These are phyloP conservation scores for Clonostachys rhizophaga DNA, from an alignment of 2,329 filamentous ascomycete genomes.

Conservation along the genomic window DNA sequence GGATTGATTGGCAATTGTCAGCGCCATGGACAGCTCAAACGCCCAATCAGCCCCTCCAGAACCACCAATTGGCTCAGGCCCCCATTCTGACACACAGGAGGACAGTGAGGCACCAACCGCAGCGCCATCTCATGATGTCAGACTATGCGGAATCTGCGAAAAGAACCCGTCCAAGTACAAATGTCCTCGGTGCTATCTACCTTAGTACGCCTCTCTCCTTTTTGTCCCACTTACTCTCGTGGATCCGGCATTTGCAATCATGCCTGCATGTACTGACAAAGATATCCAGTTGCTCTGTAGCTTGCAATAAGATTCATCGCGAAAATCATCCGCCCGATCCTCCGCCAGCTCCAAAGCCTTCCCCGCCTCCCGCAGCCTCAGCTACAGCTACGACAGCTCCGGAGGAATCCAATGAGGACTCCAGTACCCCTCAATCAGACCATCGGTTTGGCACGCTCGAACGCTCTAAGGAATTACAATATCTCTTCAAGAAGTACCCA, in stretches of 20 bases:
- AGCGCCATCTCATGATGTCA: not conserved
- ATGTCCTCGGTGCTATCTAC: constrained; percentile 51
- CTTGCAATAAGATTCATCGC: constrained; percentile 49
- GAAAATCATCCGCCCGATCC: constrained; percentile 40
- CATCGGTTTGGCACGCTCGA: constrained; percentile 27
- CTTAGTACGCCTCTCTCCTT: constrained; percentile 43
- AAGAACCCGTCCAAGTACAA: constrained; percentile 53
- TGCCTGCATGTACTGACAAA: not conserved
- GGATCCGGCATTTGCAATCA: not conserved
- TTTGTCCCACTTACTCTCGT: not conserved
- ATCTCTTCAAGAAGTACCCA: constrained; percentile 50
- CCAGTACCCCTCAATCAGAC: not conserved
- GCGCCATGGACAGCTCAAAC: not conserved
- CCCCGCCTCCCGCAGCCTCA: not conserved
- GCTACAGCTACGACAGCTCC: constrained; percentile 5
- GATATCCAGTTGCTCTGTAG: constrained; percentile 49
- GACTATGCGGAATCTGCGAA: constrained; percentile 47
- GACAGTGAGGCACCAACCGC: too few species aligned
- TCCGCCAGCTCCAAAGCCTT: constrained; percentile 16
- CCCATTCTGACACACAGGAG: too few species aligned
- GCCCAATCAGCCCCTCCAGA: too few species aligned
- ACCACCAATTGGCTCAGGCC: too few species aligned
- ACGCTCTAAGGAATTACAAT: constrained; percentile 39
- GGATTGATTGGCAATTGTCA: not conserved
- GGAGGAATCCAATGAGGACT: not conserved